Evolutionary conservation across 2,329 filamentous ascomycete genomes (phyloP).

Genomic region (Blastomyces gilchristii): DNA sequence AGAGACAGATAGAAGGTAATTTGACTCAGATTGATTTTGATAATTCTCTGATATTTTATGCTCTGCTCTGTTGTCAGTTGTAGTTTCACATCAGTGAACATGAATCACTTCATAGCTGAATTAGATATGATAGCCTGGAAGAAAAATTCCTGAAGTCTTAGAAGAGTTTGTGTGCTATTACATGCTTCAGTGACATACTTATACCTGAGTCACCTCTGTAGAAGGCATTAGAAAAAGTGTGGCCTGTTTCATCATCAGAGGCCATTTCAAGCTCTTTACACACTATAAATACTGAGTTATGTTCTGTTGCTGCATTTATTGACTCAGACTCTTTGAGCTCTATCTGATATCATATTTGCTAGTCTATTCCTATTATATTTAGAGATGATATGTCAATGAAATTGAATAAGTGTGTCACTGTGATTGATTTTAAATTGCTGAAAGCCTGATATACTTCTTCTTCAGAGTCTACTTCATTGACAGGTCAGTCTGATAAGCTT

Average conservation of each 20-base stretch:
- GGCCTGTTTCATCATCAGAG: neutral
- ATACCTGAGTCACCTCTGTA: neutral
- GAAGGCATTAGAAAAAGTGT: neutral
- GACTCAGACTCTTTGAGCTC: neutral
- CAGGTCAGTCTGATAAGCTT: neutral
- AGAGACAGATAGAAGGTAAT: conserved; percentile 18
- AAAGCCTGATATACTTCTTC: neutral
- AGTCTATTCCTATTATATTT: neutral
- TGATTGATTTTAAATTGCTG: neutral
- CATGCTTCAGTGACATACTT: neutral
- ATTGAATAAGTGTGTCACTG: neutral
- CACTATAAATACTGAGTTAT: neutral
- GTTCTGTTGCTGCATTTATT: neutral
- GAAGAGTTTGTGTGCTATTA: neutral
- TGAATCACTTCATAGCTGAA: conserved; percentile 11
- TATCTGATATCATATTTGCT: neutral
- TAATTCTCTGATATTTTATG: conserved; percentile 20
- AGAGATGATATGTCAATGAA: neutral
- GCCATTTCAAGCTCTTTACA: neutral
- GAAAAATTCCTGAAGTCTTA: neutral
- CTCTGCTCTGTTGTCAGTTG: conserved; percentile 16
- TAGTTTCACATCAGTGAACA: conserved; percentile 14
- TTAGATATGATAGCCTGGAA: neutral
- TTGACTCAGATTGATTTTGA: conserved; percentile 19
- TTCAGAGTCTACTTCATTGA: neutral